phyloP scores from a whole-genome alignment of 208 protist species.

The Phytomonas serpens region DNA sequence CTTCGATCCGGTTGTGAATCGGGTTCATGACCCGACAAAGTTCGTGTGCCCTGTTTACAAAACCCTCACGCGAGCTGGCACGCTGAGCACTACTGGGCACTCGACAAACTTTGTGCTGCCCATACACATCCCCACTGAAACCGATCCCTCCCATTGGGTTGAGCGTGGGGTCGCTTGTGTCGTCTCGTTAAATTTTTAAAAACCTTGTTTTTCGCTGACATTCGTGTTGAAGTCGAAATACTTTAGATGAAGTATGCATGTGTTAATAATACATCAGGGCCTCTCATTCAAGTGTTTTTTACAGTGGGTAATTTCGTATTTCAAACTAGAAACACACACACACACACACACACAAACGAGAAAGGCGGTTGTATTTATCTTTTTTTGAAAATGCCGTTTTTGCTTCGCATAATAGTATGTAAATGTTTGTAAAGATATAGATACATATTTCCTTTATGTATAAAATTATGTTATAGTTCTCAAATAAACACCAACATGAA shows the following conservation, averaged over 20 bases:
- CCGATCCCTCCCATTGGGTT: conserved; percentile 90
- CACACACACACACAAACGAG: neutral
- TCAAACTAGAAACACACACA: conserved; percentile 2
- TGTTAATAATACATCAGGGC: conserved; percentile 9
- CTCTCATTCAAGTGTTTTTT: conserved; percentile 12
- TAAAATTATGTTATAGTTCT: neutral
- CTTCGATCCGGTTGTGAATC: conserved; percentile 78
- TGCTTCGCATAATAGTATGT: neutral
- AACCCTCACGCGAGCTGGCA: conserved; percentile 91
- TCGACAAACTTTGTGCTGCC: conserved; percentile 98
- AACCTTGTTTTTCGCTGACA: neutral
- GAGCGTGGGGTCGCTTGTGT: conserved; percentile 90
- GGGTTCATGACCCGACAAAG: conserved; percentile 33
- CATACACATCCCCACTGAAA: conserved; percentile 90
- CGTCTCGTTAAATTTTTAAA: conserved; percentile 81
- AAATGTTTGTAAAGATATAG: neutral
- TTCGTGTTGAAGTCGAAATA: neutral
- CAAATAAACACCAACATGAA: neutral
- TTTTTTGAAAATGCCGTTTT: neutral
- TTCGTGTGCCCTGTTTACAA: conserved; percentile 97
- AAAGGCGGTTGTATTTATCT: conserved; percentile 1
- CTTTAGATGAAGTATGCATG: neutral
- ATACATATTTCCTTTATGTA: neutral
- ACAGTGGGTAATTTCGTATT: neutral
- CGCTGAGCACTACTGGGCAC: conserved; percentile 97